A percentile compares a stretch with the other conserved stretches of the same genome.
Evolutionary conservation across 2,329 filamentous ascomycete species (phyloP).

Genomic region (Coleophoma crateriformis): DNA sequence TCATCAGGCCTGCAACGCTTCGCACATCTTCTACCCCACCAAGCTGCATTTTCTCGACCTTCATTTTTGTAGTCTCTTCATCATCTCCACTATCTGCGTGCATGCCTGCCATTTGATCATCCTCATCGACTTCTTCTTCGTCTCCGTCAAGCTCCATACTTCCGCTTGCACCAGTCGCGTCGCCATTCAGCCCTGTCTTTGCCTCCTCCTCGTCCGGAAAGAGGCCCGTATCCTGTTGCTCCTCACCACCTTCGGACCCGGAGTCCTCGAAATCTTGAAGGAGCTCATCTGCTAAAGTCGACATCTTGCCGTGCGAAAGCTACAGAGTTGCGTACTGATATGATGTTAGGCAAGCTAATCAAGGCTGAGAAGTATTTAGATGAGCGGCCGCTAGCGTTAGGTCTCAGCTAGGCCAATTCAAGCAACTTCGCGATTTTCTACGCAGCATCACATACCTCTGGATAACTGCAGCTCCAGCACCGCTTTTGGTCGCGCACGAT

Average conservation of each 20-base stretch:
- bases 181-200: conserved; percentile 23
- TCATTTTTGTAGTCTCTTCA: conserved; percentile 67
- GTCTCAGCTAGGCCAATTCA: background rate
- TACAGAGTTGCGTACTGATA: background rate
- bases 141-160: conserved; percentile 56
- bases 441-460: background rate
- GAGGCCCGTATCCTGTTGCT: conserved; percentile 44
- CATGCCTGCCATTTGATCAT: conserved; percentile 48
- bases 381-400: conserved; percentile 13
- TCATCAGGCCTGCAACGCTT: conserved; percentile 75
- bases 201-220: conserved; percentile 36
- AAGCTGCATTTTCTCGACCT: conserved; percentile 78
- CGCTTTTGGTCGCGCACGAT: no score
- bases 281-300: conserved; percentile 87
- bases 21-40: conserved; percentile 70
- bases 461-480: no score
- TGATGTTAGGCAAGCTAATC: background rate
- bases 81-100: conserved; percentile 43
- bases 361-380: conserved; percentile 3
- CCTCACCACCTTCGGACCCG: conserved; percentile 68
- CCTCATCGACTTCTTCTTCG: conserved; percentile 53
- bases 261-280: conserved; percentile 88
- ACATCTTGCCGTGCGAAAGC: conserved; percentile 49
- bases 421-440: background rate
- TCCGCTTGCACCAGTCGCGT: conserved; percentile 30